phyloP scores from a whole-genome alignment of 805 yeast species.

The Metschnikowia gruessii region DNA sequence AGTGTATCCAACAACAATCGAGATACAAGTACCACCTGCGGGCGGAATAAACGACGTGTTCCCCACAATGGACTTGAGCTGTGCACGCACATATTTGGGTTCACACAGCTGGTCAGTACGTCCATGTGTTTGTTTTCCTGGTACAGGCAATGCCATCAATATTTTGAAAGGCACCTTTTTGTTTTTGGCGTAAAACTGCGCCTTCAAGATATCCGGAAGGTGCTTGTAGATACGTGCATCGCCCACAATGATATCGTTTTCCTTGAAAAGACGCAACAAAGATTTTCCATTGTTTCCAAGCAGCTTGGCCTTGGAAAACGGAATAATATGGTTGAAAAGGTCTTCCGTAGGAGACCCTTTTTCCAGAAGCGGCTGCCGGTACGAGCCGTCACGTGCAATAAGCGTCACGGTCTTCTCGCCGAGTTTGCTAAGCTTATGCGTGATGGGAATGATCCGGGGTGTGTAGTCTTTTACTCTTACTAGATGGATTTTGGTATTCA shows the following conservation, averaged over 20 bases:
- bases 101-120: slow-evolving; percentile 59
- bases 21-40: slow-evolving; percentile 57
- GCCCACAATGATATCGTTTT: slow-evolving; percentile 64
- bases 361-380: slow-evolving; percentile 46
- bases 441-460: slow-evolving; percentile 60
- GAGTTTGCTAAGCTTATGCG: slow-evolving; percentile 48
- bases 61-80: slow-evolving; percentile 59
- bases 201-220: slow-evolving; percentile 56
- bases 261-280: slow-evolving; percentile 49
- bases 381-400: slow-evolving; percentile 75
- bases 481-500: slow-evolving; percentile 48
- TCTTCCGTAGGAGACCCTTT: slow-evolving; percentile 58
- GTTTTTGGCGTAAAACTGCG: slow-evolving; percentile 58
- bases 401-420: slow-evolving; percentile 53
- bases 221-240: slow-evolving; percentile 66
- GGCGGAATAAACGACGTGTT: slow-evolving; percentile 61
- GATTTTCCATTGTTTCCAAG: slow-evolving; percentile 43
- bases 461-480: slow-evolving; percentile 45
- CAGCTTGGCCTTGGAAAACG: slow-evolving; percentile 55
- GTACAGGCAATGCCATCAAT: slow-evolving; percentile 49
- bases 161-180: slow-evolving; percentile 67
- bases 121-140: slow-evolving; percentile 40
- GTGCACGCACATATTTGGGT: slow-evolving; percentile 58
- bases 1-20: slow-evolving; percentile 58
- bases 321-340: slow-evolving; percentile 55